phyloP scores from a whole-genome alignment of 2,329 filamentous ascomycete species.

The Albifimbria verrucaria region DNA sequence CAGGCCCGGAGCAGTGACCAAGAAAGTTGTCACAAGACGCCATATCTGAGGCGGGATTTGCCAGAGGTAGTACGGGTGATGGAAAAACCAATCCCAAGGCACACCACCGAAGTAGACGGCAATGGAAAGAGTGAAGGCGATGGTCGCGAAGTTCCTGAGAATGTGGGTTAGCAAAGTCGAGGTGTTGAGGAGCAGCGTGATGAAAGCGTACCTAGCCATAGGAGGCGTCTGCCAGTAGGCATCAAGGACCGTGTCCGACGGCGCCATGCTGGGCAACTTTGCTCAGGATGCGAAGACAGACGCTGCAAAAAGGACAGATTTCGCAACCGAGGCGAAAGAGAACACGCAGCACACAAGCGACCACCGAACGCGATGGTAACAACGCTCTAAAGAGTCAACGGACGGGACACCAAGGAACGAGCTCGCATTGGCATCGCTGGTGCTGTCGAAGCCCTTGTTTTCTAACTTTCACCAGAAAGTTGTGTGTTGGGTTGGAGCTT shows the following conservation, averaged over 20 bases:
- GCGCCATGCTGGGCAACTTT: constrained; percentile 29
- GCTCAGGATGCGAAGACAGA: constrained; percentile 18
- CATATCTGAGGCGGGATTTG: constrained; percentile 43
- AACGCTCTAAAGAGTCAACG: constrained; percentile 4
- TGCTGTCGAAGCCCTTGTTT: constrained; percentile 30
- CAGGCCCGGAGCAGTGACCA: constrained; percentile 35
- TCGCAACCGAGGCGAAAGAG: not conserved
- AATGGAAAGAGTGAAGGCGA: constrained; percentile 58
- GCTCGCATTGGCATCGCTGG: constrained; percentile 25
- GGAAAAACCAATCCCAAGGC: constrained; percentile 47
- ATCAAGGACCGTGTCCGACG: constrained; percentile 16
- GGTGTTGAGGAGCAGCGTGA: not conserved
- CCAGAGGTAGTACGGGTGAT: constrained; percentile 49
- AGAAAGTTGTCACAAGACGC: constrained; percentile 39
- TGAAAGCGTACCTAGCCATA: constrained; percentile 36
- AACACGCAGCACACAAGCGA: not conserved
- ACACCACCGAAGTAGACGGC: constrained; percentile 56
- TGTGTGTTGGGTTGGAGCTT: constrained; percentile 5
- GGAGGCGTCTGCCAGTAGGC: constrained; percentile 38
- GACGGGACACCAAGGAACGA: constrained; percentile 22
- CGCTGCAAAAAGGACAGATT: not conserved
- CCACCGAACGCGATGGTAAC: constrained; percentile 11
- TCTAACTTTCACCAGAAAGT: constrained; percentile 16
- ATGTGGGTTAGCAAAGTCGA: constrained; percentile 15
- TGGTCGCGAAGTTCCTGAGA: constrained; percentile 63